These are phyloP conservation scores for Xylaria acuta DNA, from an alignment of 495 filamentous ascomycete species.

Conservation along the genomic window DNA sequence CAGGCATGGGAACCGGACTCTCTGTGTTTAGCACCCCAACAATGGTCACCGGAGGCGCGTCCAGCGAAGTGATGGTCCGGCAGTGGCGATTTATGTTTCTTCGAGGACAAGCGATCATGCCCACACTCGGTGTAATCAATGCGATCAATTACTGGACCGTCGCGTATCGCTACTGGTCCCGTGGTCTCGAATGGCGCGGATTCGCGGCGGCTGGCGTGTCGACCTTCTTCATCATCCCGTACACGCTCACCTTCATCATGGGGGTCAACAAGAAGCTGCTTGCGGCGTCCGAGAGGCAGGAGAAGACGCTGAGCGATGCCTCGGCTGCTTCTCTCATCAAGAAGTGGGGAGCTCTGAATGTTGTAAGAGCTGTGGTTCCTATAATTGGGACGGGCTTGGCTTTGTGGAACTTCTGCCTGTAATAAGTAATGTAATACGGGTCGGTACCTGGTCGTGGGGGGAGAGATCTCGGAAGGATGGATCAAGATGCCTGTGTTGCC, in stretches of 20 bases:
- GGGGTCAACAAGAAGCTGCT: constrained; percentile 36
- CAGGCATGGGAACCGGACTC: constrained; percentile 39
- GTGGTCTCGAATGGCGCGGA: constrained; percentile 25
- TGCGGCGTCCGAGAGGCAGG: constrained; percentile 30
- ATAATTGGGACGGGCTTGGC: constrained; percentile 29
- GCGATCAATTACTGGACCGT: constrained; percentile 38
- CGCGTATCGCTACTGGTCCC: constrained; percentile 39
- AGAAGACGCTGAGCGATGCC: constrained; percentile 22
- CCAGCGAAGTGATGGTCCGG: constrained; percentile 29
- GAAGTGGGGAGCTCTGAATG: constrained; percentile 28
- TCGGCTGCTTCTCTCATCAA: constrained; percentile 21
- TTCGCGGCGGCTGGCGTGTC: constrained; percentile 32
- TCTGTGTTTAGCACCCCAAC: constrained; percentile 38
- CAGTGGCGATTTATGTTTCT: constrained; percentile 46
- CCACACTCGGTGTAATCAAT: constrained; percentile 28
- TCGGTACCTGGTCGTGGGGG: neutral
- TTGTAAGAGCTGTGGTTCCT: constrained; percentile 22
- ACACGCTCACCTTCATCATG: constrained; percentile 41
- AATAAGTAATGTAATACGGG: neutral
- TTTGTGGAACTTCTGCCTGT: constrained; percentile 31
- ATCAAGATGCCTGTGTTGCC: neutral
- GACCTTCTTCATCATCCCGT: constrained; percentile 45
- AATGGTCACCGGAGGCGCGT: constrained; percentile 35
- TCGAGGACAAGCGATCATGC: constrained; percentile 38
- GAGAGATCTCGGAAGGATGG: neutral